These are phyloP conservation scores for Penicillium robsamsonii DNA, from an alignment of 495 filamentous ascomycete species.

Conservation along the genomic window DNA sequence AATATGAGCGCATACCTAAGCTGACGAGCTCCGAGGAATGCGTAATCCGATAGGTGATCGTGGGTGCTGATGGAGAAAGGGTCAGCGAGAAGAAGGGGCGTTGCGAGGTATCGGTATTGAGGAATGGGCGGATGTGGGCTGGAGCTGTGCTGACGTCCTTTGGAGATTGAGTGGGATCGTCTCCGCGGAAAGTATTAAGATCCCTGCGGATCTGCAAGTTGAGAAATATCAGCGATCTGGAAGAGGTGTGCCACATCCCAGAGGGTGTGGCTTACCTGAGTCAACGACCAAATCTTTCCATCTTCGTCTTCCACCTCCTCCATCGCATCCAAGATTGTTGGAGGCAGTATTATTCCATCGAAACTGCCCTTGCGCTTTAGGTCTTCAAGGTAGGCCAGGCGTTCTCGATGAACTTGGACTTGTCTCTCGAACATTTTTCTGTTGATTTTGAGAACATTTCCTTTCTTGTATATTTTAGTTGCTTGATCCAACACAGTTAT, in stretches of 20 bases:
- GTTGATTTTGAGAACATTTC: slow-evolving; percentile 15
- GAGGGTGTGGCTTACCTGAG: slow-evolving; percentile 6
- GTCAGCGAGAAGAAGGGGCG: slow-evolving; percentile 13
- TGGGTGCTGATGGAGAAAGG: slow-evolving; percentile 1
- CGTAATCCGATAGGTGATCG: slow-evolving; percentile 18
- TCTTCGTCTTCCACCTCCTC: slow-evolving; percentile 12
- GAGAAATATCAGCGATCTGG: not conserved
- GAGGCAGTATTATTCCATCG: slow-evolving; percentile 12
- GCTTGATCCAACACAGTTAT: slow-evolving; percentile 18
- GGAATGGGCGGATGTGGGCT: slow-evolving; percentile 14
- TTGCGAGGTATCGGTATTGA: slow-evolving; percentile 8
- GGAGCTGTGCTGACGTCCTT: slow-evolving; percentile 6
- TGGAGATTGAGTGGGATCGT: not conserved
- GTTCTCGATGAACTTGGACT: slow-evolving; percentile 16
- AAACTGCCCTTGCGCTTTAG: slow-evolving; percentile 13
- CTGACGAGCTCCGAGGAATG: slow-evolving; percentile 20
- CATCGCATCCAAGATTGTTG: slow-evolving; percentile 15
- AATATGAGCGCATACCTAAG: slow-evolving; percentile 18
- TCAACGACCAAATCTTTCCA: slow-evolving; percentile 10
- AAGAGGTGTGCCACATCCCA: not conserved
- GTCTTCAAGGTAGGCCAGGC: slow-evolving; percentile 15
- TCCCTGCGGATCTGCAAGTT: slow-evolving; percentile 15
- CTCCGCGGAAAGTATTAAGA: slow-evolving; percentile 8
- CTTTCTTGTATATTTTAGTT: slow-evolving; percentile 18
- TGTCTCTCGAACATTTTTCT: slow-evolving; percentile 26